These are phyloP conservation scores for Gloeostereum incarnatum DNA, from an alignment of 768 basidiomycete species.

Conservation along the genomic window DNA sequence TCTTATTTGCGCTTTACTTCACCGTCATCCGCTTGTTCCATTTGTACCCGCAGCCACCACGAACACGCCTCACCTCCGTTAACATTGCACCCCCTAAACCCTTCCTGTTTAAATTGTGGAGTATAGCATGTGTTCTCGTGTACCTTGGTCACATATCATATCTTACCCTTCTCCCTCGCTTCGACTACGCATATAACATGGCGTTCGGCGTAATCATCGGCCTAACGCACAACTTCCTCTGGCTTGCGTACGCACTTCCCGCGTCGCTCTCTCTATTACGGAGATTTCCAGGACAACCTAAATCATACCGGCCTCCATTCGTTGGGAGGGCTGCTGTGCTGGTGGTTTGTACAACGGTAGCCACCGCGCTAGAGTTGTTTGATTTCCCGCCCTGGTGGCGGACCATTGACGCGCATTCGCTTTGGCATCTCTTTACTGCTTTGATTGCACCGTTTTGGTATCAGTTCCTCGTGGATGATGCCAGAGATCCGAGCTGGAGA, in stretches of 20 bases:
- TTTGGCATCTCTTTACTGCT: constrained; percentile 88
- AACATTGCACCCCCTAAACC: constrained; percentile 11
- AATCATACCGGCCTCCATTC: constrained; percentile 49
- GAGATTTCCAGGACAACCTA: constrained; percentile 46
- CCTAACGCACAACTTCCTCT: constrained; percentile 69
- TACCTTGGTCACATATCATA: constrained; percentile 75
- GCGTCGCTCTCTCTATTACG: constrained; percentile 33
- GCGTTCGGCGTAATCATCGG: constrained; percentile 73
- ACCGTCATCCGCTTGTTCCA: constrained; percentile 70
- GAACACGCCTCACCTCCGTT: constrained; percentile 18
- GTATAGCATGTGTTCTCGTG: constrained; percentile 38
- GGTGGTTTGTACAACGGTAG: constrained; percentile 60
- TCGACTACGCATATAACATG: constrained; percentile 95
- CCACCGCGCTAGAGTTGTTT: constrained; percentile 76
- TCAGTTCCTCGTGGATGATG: constrained; percentile 68
- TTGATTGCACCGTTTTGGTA: constrained; percentile 81
- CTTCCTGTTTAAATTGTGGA: constrained; percentile 26
- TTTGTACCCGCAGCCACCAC: constrained; percentile 42
- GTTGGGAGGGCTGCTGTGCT: constrained; percentile 47
- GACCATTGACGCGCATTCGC: constrained; percentile 79
- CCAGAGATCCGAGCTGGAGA: constrained; percentile 62
- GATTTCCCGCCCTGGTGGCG: constrained; percentile 82
- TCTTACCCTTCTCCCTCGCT: constrained; percentile 63
- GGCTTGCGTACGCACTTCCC: constrained; percentile 67
- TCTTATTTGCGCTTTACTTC: constrained; percentile 74